Base-by-base conservation (phyloP, 352 stramenopile genomes). In the Thalassiosira delicatula region DNA sequence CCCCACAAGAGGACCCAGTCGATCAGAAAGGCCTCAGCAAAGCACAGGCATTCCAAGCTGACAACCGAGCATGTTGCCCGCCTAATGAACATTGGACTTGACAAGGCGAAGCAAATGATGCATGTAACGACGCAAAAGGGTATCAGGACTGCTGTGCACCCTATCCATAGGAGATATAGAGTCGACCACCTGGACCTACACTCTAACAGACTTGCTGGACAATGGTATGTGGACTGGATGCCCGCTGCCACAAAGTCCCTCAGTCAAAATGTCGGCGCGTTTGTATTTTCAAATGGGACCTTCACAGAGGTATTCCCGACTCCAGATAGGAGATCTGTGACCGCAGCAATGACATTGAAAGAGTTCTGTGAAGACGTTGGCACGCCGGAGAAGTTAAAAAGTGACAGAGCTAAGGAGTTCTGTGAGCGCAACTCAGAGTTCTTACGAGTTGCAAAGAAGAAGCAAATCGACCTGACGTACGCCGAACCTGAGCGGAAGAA, bases 221-320 rank as follows among this genome's bases (percentile, higher is more conserved):
- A 40, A 68, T 35, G 71, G 61, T 30, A 66, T 1, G 42, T 79
- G 27, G 61, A 79, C 49, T 27, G 32, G 23, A 67, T 73, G 19
- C 8, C n/a, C 14, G 17, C 60, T 21, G 70, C 66, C n/a, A 35
- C 35, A 0, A 71, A 76, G 42, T 82, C 65, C 1, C 56, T 77
- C 1, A 59, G 23, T 4, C 12, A 32, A 33, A 3, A 67, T 27
- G 66, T 37, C 0, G 66, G 65, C 3, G 65, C 56, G 19, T 76
- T 70, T 19, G 25, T 77, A 14, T 46, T 68, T 17, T 60, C 56
- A 4, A 72, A 71, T 68, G 75, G 75, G 0, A 56, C 51, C 9
- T 72, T 77, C 21, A 62, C 51, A 21, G 51, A 59, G 2, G n/a
- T 35, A 2, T 77, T 54, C 21, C 62, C 66, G 1, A 56, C 3